These are phyloP conservation scores for Colletotrichum sublineola DNA, from an alignment of 2,329 filamentous ascomycete genomes.

Conservation along the genomic window DNA sequence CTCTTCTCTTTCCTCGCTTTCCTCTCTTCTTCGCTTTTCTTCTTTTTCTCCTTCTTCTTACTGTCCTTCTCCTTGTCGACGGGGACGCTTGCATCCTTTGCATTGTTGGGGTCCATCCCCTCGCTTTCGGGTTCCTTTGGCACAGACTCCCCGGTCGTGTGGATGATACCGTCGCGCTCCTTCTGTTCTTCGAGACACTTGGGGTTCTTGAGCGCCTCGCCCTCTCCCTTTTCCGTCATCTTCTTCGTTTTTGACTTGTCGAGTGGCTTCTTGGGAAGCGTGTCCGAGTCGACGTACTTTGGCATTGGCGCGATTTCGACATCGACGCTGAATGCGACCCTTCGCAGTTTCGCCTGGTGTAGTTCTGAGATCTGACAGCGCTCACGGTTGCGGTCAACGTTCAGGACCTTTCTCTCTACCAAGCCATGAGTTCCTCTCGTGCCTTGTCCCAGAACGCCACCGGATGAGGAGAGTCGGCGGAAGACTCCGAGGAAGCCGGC, in stretches of 20 bases:
- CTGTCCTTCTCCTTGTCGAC: constrained; percentile 60
- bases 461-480: constrained; percentile 82
- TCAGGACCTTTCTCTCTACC: constrained; percentile 85
- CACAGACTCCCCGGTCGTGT: constrained; percentile 56
- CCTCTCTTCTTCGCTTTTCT: constrained; percentile 90
- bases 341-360: constrained; percentile 82
- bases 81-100: constrained; percentile 41
- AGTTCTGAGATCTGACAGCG: constrained; percentile 85
- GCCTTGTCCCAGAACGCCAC: constrained; percentile 61
- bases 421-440: constrained; percentile 71
- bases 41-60: constrained; percentile 96
- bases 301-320: constrained; percentile 95
- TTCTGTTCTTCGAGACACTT: constrained; percentile 71
- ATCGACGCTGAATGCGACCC: constrained; percentile 96
- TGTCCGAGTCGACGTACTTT: constrained; percentile 76
- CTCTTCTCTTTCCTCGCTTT: constrained; percentile 94
- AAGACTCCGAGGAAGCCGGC: constrained; percentile 86
- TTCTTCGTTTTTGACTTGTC: constrained; percentile 71
- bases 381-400: constrained; percentile 84
- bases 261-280: constrained; percentile 55
- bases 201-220: constrained; percentile 78
- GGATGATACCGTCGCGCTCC: constrained; percentile 55
- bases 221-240: constrained; percentile 78
- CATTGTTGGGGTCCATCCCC: constrained; percentile 45
- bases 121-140: constrained; percentile 58